A percentile compares a stretch with the other conserved stretches of the same genome.
These are phyloP conservation scores for Pseudozyma sp. DNA, from an alignment of 1,284 basidiomycete genomes.

Conservation along the genomic window DNA sequence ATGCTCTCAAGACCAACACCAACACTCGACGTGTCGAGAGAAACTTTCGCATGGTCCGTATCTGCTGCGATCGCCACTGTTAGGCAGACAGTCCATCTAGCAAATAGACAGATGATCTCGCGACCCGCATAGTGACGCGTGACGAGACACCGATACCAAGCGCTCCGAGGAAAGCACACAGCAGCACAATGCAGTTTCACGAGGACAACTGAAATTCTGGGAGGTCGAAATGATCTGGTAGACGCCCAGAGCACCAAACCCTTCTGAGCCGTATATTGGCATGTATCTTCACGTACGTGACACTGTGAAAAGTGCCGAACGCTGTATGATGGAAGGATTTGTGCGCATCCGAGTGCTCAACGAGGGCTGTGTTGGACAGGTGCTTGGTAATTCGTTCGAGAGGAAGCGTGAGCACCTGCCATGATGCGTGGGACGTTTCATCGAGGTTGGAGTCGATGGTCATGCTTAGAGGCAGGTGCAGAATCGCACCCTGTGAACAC, in stretches of 20 bases:
- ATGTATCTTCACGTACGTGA: constrained; percentile 20
- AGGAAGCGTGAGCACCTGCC: constrained; percentile 33
- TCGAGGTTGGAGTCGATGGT: constrained; percentile 7
- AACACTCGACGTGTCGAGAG: background rate
- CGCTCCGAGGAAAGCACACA: too few species aligned
- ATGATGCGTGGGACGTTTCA: constrained; percentile 24
- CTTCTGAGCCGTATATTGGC: constrained; percentile 35
- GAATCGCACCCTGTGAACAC: background rate
- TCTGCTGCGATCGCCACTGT: too few species aligned
- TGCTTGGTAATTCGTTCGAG: constrained; percentile 14
- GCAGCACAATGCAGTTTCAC: background rate
- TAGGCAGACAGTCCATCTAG: too few species aligned
- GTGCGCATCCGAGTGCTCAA: background rate
- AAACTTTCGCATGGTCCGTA: too few species aligned
- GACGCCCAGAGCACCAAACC: constrained; percentile 25
- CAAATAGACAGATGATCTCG: too few species aligned
- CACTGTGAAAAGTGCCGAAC: constrained; percentile 22
- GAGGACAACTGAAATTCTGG: constrained; percentile 34
- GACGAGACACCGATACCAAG: too few species aligned
- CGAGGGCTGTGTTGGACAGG: constrained; percentile 10
- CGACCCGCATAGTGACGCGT: too few species aligned
- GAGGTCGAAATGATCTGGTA: constrained; percentile 30
- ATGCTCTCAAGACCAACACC: constrained; percentile 2
- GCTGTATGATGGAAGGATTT: background rate
- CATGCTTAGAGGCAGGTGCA: constrained; percentile 21